Percentiles rank a stretch among this genome's conserved stretches.
These are phyloP conservation scores for Fraxinus platypoda DNA, from an alignment of 305 asterid species.

Conservation along the genomic window DNA sequence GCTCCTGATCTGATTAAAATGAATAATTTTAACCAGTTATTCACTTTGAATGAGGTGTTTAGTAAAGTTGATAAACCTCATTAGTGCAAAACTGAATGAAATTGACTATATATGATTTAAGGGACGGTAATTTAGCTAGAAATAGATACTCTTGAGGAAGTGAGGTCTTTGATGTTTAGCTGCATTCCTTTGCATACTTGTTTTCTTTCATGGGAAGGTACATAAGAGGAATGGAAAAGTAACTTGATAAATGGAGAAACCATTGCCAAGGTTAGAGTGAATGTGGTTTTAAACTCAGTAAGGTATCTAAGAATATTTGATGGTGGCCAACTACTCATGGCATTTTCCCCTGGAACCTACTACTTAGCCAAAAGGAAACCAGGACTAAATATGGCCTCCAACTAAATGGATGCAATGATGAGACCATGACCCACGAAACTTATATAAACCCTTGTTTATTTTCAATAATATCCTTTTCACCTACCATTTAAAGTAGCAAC, in stretches of 20 bases:
- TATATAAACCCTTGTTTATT: not conserved
- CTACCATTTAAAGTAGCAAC: not conserved
- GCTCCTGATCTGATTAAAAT: not conserved
- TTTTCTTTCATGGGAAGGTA: not conserved
- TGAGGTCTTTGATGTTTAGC: not conserved
- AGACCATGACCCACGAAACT: not conserved
- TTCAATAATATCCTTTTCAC: not conserved
- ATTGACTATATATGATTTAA: not conserved
- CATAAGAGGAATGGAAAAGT: not conserved
- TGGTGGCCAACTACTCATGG: not conserved
- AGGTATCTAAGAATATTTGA: not conserved
- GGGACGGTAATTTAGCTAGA: not conserved
- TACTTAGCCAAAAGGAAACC: not conserved
- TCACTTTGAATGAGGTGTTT: not conserved
- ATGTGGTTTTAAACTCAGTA: not conserved
- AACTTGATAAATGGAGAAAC: not conserved
- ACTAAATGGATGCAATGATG: not conserved
- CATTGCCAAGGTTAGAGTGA: not conserved
- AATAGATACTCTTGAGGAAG: not conserved
- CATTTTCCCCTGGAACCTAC: not conserved
- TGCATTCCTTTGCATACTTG: not conserved
- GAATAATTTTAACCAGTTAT: not conserved
- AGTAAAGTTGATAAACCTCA: not conserved
- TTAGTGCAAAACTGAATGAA: not conserved
- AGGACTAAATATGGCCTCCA: not conserved